phyloP scores from a whole-genome alignment of 805 yeast genomes.

The Kluyveromyces nonfermentans region DNA sequence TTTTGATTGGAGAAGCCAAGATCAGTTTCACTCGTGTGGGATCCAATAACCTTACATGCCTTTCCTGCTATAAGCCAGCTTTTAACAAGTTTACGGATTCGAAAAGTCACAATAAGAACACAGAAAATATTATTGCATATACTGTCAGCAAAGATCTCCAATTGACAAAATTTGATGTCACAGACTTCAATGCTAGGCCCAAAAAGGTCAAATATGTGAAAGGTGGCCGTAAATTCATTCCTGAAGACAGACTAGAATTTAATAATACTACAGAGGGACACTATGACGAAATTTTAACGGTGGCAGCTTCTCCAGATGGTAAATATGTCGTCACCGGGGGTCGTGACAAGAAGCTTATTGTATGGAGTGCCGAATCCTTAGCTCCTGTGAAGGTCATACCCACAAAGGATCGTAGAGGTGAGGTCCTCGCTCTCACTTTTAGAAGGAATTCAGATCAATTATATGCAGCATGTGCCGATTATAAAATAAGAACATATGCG shows the following conservation, averaged over 20 bases:
- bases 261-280: constrained; percentile 64
- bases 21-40: constrained; percentile 48
- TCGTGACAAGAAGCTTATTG: constrained; percentile 63
- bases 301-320: constrained; percentile 84
- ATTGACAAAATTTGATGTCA: constrained; percentile 71
- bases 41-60: constrained; percentile 43
- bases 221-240: constrained; percentile 46
- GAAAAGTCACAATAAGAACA: constrained; percentile 34
- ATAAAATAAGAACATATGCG: constrained; percentile 79
- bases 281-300: constrained; percentile 61
- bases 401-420: constrained; percentile 61
- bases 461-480: constrained; percentile 88
- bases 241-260: constrained; percentile 27
- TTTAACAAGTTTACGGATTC: constrained; percentile 22
- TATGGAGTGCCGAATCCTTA: constrained; percentile 79
- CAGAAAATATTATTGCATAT: constrained; percentile 50
- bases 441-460: constrained; percentile 75
- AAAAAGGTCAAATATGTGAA: constrained; percentile 50
- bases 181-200: constrained; percentile 48
- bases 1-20: constrained; percentile 35
- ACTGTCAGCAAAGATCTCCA: constrained; percentile 77
- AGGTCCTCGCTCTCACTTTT: constrained; percentile 64
- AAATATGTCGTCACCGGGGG: constrained; percentile 88
- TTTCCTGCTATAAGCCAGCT: constrained; percentile 30
- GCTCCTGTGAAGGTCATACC: constrained; percentile 70